Evolutionary conservation across 2,329 filamentous ascomycete species (phyloP), one percentile per base, ranked within the genome.

Genomic region (Aspergillus phoenicis): DNA sequence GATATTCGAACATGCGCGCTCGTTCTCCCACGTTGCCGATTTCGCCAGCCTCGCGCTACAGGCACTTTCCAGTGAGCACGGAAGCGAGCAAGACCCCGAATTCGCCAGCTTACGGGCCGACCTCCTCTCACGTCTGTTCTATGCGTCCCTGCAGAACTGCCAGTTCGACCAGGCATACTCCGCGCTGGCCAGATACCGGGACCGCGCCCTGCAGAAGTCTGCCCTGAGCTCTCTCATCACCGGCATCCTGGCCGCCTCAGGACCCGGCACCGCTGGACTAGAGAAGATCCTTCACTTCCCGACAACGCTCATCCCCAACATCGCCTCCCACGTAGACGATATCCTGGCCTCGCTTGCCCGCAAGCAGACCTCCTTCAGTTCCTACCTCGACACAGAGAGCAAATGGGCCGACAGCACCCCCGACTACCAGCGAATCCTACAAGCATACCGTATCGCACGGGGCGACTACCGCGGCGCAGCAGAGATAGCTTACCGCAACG

Each of bases 401-500:
- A 69, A 70, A 28, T 68, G 63, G 58, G 53, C 61, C 47, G 70
- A 79, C 28, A 77, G 75, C 36, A 77, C 77, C 8, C 84, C 87
- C 0, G 90, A 91, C 3, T 96, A 93, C 72, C 91, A 95, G 72
- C 91, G 94, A 70, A 89, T 97, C 59, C 85, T 98, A 52, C 97
- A 97, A 75, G 89, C 93, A 3, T 97, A 94, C 87, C 88, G 95
- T 55, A 89, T 97, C 66, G 88, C 88, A 64, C 89, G 89, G 66
- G 87, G 87, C 70, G 91, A 98, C 78, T 96, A 93, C 82, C 91
- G 94, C 48, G 95, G 94, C 54, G 87, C 87, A 2, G 85, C 86
- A 1, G 81, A 83, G 43, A 80, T 85, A 11, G 77, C 86, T 2
- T 83, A 86, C 64, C 82, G 84, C 56, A 82, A 83, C 17, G 77